A percentile compares a stretch with the other conserved stretches of the same genome.
These are phyloP conservation scores for Metarhizium humberi DNA, from an alignment of 2,329 filamentous ascomycete genomes.

Conservation along the genomic window DNA sequence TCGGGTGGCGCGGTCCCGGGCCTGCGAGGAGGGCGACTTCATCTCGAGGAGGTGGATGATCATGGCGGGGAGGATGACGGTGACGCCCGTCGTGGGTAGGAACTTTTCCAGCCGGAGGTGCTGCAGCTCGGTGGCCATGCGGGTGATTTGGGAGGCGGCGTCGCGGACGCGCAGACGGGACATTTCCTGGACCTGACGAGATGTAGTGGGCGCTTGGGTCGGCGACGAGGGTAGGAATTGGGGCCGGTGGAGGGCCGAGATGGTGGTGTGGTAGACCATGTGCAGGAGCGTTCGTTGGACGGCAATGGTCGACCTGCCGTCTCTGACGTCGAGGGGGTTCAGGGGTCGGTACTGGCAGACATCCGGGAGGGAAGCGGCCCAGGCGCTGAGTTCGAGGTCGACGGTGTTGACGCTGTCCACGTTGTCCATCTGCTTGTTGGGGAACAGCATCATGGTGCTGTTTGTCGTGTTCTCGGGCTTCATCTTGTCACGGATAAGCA, in stretches of 20 bases:
- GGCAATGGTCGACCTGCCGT: conserved; percentile 49
- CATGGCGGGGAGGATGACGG: conserved; percentile 82
- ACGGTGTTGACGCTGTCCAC: conserved; percentile 70
- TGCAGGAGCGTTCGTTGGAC: conserved; percentile 81
- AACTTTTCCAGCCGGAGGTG: conserved; percentile 64
- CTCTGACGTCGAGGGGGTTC: conserved; percentile 44
- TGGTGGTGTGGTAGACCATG: conserved; percentile 88
- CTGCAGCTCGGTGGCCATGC: conserved; percentile 70
- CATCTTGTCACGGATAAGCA: conserved; percentile 74
- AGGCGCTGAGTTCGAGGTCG: conserved; percentile 69
- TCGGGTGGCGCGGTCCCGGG: conserved; percentile 62
- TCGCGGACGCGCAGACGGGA: conserved; percentile 76
- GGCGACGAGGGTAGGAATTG: conserved; percentile 76
- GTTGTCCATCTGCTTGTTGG: conserved; percentile 79
- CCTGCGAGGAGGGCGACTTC: conserved; percentile 67
- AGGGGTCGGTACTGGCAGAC: conserved; percentile 60
- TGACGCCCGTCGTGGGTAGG: conserved; percentile 82
- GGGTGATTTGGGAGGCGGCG: conserved; percentile 77
- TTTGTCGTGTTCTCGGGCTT: conserved; percentile 68
- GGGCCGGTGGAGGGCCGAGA: conserved; percentile 83
- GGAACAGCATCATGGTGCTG: conserved; percentile 80
- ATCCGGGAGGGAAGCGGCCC: conserved; percentile 63
- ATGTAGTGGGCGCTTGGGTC: conserved; percentile 37
- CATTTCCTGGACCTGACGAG: conserved; percentile 67
- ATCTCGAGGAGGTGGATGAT: conserved; percentile 91